Base-by-base conservation (phyloP, 2,329 filamentous ascomycete species). In the Penicillium occitanis region DNA sequence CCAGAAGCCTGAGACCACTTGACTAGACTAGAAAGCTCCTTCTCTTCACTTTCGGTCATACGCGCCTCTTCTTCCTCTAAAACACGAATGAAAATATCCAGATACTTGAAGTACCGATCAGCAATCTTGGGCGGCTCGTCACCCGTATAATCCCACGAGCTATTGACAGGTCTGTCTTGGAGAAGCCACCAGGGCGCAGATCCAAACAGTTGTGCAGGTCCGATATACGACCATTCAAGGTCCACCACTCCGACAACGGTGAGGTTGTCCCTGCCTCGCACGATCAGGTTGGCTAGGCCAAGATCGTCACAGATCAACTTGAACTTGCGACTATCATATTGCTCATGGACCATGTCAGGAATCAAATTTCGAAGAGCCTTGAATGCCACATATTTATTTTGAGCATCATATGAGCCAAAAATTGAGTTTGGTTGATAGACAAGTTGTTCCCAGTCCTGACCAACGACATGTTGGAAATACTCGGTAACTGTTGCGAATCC, bases 261-360 rank as follows among this genome's bases (percentile, higher is more conserved):
- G 30, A 78, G 72, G 46, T 78, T 75, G 67, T 75, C 70, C 22
- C 37, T 72, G 55, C 73, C 69, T 64, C 71, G 72, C 19, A 80
- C 73, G 66, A 79, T 77, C 58, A 80, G 48, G 69, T 80, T 80
- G 40, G 74, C 74, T 17, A 76, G 67, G 66, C 76, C 73, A 40
- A 79, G 71, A 67, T 79, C 77, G 50, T 79, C 74, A 59, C 76
- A 78, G 68, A 78, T 75, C 17, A 79, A 68, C 60, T 79, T 78
- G 50, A 79, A 79, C 33, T 73, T 30, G 73, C 71, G 66, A 75
- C 69, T 22, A 74, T 77, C 69, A 76, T 70, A 50, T 1, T 64
- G 14, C 8, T 25, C 2, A 5, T 58, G n/a, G 19, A 64, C 17
- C 37, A 64, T 30, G 17, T 48, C 51, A 2, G 1, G 10, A 13